phyloP scores from a whole-genome alignment of 1,139 yeast species.

The Hyphopichia buzzinii region DNA sequence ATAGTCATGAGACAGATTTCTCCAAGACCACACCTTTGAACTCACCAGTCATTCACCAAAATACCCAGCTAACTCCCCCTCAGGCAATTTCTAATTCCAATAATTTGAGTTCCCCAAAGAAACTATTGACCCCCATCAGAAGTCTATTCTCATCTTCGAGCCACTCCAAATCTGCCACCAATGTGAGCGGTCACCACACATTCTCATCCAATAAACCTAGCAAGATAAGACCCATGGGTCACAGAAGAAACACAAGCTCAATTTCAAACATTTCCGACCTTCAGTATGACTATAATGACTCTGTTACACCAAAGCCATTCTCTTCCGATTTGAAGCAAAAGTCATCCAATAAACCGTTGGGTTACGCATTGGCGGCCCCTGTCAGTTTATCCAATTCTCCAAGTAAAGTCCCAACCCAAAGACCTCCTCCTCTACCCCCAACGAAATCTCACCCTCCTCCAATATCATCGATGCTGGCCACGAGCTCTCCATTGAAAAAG shows the following conservation, averaged over 20 bases:
- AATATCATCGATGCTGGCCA: background rate
- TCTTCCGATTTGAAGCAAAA: too few relatives aligned
- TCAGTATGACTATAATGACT: constrained; percentile 1
- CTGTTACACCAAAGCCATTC: too few relatives aligned
- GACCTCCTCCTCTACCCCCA: background rate
- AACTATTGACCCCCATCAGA: constrained; percentile 42
- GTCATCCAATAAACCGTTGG: too few relatives aligned
- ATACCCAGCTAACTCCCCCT: constrained; percentile 28
- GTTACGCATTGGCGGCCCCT: constrained; percentile 3
- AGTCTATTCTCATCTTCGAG: constrained; percentile 28
- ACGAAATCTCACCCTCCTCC: background rate
- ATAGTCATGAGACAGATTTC: constrained; percentile 8
- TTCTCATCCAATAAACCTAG: constrained; percentile 1
- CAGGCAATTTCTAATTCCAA: constrained; percentile 11
- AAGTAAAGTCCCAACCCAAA: background rate
- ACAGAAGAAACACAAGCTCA: constrained; percentile 6
- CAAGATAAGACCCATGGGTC: constrained; percentile 1
- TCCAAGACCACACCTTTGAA: constrained; percentile 15
- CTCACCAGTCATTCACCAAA: constrained; percentile 22
- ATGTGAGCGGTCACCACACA: constrained; percentile 8
- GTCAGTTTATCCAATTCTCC: constrained; percentile 1
- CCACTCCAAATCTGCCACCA: constrained; percentile 12
- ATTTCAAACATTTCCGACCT: constrained; percentile 6
- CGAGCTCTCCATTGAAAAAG: too few relatives aligned
- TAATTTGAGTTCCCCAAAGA: constrained; percentile 38